Evolutionary conservation across 306 rosid species (phyloP).

Genomic region (Acacia crassicarpa): DNA sequence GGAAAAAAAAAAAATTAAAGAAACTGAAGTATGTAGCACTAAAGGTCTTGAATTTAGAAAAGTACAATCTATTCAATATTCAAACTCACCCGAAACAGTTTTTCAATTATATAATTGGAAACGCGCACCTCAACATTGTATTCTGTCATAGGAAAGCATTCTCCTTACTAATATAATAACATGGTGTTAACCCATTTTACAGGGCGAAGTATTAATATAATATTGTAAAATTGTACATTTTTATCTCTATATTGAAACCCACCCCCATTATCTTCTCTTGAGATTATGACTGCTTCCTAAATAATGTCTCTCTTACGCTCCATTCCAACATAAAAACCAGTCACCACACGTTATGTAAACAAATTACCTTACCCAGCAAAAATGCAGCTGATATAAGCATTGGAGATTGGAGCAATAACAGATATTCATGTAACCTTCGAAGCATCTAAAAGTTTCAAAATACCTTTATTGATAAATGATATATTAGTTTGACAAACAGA

Average conservation of each 20-base stretch:
- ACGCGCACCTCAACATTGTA: background rate
- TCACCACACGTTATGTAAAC: background rate
- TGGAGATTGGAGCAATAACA: background rate
- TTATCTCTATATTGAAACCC: background rate
- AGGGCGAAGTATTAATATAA: background rate
- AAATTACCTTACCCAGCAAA: constrained; percentile 8
- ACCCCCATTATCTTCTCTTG: background rate
- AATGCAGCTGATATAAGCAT: background rate
- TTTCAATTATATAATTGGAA: background rate
- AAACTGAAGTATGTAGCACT: background rate
- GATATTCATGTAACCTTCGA: background rate
- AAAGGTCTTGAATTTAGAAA: background rate
- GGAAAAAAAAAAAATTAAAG: background rate
- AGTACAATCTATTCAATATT: background rate
- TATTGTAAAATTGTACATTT: background rate
- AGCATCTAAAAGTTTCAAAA: background rate
- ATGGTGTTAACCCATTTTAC: background rate
- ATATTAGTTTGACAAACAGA: constrained; percentile 7
- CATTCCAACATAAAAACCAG: background rate
- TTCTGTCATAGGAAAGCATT: background rate
- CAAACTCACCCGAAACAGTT: background rate
- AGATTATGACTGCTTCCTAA: background rate
- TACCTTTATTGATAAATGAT: background rate
- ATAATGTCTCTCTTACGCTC: background rate
- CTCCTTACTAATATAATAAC: background rate